Base-by-base conservation (phyloP, 2,329 filamentous ascomycete species). In the Scedosporium apiospermum region DNA sequence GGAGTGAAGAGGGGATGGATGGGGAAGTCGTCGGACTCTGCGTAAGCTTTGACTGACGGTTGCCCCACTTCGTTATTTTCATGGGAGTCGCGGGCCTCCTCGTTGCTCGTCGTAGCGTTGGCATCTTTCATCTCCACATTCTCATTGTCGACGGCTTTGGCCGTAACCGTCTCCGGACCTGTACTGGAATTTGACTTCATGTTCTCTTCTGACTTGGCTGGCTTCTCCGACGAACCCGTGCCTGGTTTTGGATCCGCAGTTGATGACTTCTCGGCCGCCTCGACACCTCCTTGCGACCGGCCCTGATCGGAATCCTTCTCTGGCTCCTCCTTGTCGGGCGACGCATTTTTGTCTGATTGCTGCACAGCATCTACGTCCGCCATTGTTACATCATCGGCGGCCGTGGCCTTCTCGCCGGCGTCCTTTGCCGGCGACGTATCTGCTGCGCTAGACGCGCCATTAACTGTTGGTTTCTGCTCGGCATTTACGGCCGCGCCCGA, bases 1-100 rank as follows among this genome's bases (percentile, higher is more conserved):
- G 88, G 83, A 53, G 86, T 73, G 73, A 91, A 96, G 69, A 91
- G 84, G 3, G 90, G 89, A 70, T 93, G 88, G 64, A 93, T 83
- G 30, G 82, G 82, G n/a, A 79, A 77, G 3, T 67, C 65, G 55
- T 65, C 62, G 5, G 46, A 55, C 38, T 67, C 66, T 2, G 64
- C 66, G 26, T 73, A 75, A 3, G 65, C 65, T 75, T 78, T 44
- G 64, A 53, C 63, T 61, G 26, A 65, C 60, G 10, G 65, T 67
- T 7, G 58, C n/a, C 30, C 16, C 60, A 21, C 57, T 2, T 21
- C 67, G 64, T 21, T 65, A 21, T 64, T 65, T 1, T 62, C 62
- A 1, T 21, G 34, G 41, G 66, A 61, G 4, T 61, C 63, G 27
- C 62, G 64, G 16, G 46, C 46, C 7, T 62, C 58, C 23, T 65